Base-by-base conservation (phyloP, 768 basidiomycete genomes). In the Xerocomus spinulosus region DNA sequence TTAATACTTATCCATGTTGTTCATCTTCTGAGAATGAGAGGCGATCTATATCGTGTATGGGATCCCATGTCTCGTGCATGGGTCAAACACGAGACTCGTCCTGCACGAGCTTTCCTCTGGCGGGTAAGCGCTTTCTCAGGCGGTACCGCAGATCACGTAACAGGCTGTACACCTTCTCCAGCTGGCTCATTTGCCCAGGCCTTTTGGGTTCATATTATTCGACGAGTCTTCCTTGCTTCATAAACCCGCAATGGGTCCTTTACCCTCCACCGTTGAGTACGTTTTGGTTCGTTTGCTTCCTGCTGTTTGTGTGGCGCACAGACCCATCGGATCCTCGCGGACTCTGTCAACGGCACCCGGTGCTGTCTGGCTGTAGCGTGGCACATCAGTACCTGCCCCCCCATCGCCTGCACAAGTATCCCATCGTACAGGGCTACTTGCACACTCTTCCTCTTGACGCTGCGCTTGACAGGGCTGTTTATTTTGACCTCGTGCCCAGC, bases 401-500 rank as follows among this genome's bases (percentile, higher is more conserved):
- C 52, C 7, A 33, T 33, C 39, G 43, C 12, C 46, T 51, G 38
- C 49, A 47, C 36, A 53, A 39, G 51, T 35, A 52, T 54, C 55
- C 41, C 54, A 37, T 55, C 42, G 51, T 46, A 49, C 38, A 36
- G 23, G 13, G 35, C 46, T 46, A 39, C 45, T 50, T 48, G 41
- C 51, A 46, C 41, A 37, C 54, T 67, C 54, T 48, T 56, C 62
- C 59, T 55, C 56, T 54, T 53, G 52, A 59, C 53, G 33, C 50
- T 51, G 52, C 44, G 38, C 39, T 57, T 65, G 43, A 51, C 57
- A 65, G 60, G 58, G 58, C 65, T 63, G 67, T 54, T 61, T 65
- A 55, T 61, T 66, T 55, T 41, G 52, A 57, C 66, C 66, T 58
- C 66, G 66, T 67, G 66, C 34, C 61, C 61, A 67, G 65, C 62